Conservation (phyloP, 371 early-diverging fungal genomes). For the Mortierella sp. region DNA sequence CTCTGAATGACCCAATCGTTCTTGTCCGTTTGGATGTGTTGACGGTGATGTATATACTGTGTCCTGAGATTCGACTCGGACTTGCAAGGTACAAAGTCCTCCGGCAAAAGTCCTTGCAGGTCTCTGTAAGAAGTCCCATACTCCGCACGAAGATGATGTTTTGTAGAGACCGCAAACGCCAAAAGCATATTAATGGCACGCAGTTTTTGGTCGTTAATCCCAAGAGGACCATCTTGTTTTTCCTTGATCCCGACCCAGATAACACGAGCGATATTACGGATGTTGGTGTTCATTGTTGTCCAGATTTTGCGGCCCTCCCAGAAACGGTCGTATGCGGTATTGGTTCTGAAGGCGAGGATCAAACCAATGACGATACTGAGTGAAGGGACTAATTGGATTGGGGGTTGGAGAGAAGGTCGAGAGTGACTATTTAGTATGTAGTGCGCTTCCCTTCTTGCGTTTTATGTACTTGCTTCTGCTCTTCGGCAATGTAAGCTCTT, state of each 20-base stretch:
- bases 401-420: background rate
- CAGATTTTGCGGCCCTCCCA: conserved; percentile 82
- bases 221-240: conserved; percentile 53
- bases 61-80: conserved; percentile 39
- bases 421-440: background rate
- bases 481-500: too few species aligned
- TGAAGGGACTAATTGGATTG: conserved; percentile 58
- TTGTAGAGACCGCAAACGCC: conserved; percentile 78
- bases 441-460: background rate
- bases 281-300: conserved; percentile 69
- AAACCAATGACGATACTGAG: conserved; percentile 78
- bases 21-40: conserved; percentile 41
- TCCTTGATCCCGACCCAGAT: conserved; percentile 76
- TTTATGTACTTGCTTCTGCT: too few species aligned
- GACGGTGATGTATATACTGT: conserved; percentile 49
- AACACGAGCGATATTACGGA: conserved; percentile 73
- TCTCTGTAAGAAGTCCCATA: conserved; percentile 69
- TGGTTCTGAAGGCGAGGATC: conserved; percentile 84
- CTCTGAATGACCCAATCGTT: conserved; percentile 49
- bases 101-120: conserved; percentile 67
- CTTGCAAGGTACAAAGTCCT: conserved; percentile 48
- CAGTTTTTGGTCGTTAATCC: conserved; percentile 74
- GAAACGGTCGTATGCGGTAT: conserved; percentile 85
- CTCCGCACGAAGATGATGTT: conserved; percentile 82
- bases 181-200: conserved; percentile 81